Conservation (phyloP, 2,329 filamentous ascomycete species). For the Blastomyces emzantsi region DNA sequence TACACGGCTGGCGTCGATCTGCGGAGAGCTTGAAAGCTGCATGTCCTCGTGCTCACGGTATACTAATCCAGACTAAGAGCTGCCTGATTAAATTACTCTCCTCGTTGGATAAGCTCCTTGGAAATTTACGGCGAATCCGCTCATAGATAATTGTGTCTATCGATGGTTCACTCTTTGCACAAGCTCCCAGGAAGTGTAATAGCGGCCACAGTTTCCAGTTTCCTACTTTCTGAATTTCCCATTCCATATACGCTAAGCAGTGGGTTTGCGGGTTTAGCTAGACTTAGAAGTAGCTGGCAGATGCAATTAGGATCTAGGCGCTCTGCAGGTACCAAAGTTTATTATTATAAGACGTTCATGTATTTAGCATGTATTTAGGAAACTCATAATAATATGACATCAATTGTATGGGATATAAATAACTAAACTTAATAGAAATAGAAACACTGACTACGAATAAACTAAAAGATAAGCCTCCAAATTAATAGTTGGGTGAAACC, state of each 20-base stretch:
- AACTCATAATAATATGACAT: background rate
- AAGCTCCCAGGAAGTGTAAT: background rate
- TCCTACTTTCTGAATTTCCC: background rate
- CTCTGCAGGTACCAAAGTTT: background rate
- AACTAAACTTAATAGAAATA: background rate
- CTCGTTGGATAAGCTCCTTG: background rate
- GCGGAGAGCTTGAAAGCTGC: background rate
- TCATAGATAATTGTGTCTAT: background rate
- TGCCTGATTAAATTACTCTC: background rate
- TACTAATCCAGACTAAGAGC: background rate
- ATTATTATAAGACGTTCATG: background rate
- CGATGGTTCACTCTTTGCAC: background rate
- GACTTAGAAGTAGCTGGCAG: background rate
- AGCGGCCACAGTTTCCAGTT: background rate
- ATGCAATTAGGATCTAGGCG: background rate
- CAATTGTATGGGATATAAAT: background rate
- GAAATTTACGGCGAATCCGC: background rate
- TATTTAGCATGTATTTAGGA: background rate
- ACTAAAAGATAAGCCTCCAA: background rate
- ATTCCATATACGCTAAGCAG: background rate
- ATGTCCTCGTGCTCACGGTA: background rate
- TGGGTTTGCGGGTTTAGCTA: background rate
- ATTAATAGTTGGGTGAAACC: background rate
- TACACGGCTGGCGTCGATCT: background rate
- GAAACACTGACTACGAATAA: background rate